Evolutionary conservation across 1,139 yeast genomes (phyloP).

Genomic region (Sugiyamaella paludigena): DNA sequence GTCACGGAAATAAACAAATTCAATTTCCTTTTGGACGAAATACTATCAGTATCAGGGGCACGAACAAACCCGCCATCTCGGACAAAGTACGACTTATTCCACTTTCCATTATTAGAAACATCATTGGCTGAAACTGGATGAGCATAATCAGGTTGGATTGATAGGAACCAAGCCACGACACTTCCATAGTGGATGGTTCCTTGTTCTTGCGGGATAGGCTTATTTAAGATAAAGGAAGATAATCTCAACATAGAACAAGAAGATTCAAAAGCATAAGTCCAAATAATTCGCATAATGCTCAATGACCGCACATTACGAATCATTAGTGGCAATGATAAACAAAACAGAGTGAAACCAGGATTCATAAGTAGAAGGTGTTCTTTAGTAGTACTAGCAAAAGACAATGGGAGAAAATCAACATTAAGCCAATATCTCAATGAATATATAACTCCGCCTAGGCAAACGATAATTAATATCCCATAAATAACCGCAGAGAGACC

Average conservation of each 20-base stretch:
- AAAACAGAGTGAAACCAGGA: conserved; percentile 11
- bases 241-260: conserved; percentile 61
- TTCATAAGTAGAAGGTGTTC: conserved; percentile 14
- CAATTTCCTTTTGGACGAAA: conserved; percentile 54
- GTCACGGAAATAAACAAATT: conserved; percentile 81
- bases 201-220: conserved; percentile 69
- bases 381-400: conserved; percentile 17
- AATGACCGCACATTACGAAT: conserved; percentile 29
- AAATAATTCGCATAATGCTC: conserved; percentile 39
- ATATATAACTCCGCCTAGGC: conserved; percentile 70
- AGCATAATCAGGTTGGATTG: conserved; percentile 55
- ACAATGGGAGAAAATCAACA: conserved; percentile 33
- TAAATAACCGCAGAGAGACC: conserved; percentile 75
- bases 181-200: conserved; percentile 65
- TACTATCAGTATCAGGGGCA: conserved; percentile 81
- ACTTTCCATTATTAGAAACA: conserved; percentile 36
- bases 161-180: conserved; percentile 42
- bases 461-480: conserved; percentile 64
- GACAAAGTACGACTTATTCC: conserved; percentile 26
- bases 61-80: conserved; percentile 81
- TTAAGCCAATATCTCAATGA: conserved; percentile 45
- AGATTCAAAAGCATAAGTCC: conserved; percentile 61
- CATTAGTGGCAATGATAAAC: conserved; percentile 26
- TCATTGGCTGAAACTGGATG: conserved; percentile 54
- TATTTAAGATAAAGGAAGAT: conserved; percentile 74